phyloP scores from a whole-genome alignment of 148 eudicot genomes.

The Diospyros kaki region DNA sequence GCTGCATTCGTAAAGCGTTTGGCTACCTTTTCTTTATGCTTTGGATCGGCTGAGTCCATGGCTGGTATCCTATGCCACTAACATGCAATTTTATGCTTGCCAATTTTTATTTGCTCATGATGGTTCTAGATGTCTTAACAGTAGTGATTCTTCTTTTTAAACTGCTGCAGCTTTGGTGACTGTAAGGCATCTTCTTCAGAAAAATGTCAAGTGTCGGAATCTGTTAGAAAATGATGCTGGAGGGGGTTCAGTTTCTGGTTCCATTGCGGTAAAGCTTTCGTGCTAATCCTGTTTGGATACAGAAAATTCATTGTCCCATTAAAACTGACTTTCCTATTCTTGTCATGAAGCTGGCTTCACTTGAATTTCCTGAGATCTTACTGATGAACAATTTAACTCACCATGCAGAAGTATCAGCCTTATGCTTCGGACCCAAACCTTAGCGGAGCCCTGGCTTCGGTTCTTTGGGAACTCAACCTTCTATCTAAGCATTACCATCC shows the following conservation, averaged over 20 bases:
- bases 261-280: conserved; percentile 54
- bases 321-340: neutral
- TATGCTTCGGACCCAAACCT: conserved; percentile 78
- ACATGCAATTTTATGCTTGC: neutral
- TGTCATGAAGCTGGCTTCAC: neutral
- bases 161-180: conserved; percentile 85
- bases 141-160: neutral
- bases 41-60: conserved; percentile 86
- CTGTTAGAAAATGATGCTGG: conserved; percentile 93
- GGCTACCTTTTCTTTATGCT: conserved; percentile 72
- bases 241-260: conserved; percentile 90
- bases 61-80: conserved; percentile 50
- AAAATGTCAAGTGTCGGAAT: conserved; percentile 82
- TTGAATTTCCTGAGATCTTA: neutral
- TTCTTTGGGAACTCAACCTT: conserved; percentile 91
- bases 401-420: conserved; percentile 80
- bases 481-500: conserved; percentile 82
- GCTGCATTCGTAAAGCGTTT: conserved; percentile 93
- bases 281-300: neutral
- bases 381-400: neutral
- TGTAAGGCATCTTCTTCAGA: conserved; percentile 74
- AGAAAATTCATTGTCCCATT: neutral
- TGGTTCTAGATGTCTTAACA: neutral
- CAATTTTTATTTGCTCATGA: neutral
- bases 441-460: conserved; percentile 93